Conservation (phyloP, 306 rosid genomes). For the Betula pendula region DNA sequence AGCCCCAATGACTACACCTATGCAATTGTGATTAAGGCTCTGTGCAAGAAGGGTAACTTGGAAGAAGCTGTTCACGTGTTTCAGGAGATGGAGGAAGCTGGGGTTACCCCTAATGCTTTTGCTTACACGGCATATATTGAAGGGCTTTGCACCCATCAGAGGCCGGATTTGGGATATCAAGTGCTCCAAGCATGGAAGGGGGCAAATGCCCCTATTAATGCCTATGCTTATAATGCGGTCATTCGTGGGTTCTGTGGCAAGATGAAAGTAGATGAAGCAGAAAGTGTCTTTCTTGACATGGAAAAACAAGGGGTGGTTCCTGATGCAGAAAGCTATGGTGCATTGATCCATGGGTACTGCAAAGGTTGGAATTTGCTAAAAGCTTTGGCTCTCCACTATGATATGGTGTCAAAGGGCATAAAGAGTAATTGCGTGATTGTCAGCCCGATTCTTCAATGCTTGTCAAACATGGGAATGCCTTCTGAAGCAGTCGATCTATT, state of each 20-base stretch:
- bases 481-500: constrained; percentile 53
- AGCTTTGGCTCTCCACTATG: constrained; percentile 52
- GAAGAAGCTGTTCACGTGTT: constrained; percentile 46
- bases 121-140: constrained; percentile 58
- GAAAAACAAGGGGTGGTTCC: constrained; percentile 59
- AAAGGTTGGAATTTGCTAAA: constrained; percentile 46
- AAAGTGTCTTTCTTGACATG: constrained; percentile 57
- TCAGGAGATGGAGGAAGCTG: constrained; percentile 65
- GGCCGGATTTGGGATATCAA: constrained; percentile 56
- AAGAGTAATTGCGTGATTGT: constrained; percentile 64
- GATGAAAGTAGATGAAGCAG: constrained; percentile 61
- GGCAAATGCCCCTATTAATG: constrained; percentile 42
- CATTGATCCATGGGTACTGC: constrained; percentile 73
- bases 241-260: constrained; percentile 78
- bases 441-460: constrained; percentile 70
- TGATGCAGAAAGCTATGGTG: constrained; percentile 47
- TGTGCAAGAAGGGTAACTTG: constrained; percentile 58
- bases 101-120: constrained; percentile 47
- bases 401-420: constrained; percentile 65
- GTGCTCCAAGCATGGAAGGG: constrained; percentile 50
- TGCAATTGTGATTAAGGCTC: constrained; percentile 67
- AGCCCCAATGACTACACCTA: constrained; percentile 66
- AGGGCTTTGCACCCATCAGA: constrained; percentile 61
- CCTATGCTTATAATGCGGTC: constrained; percentile 52
- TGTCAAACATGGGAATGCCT: constrained; percentile 55